Conservation (phyloP, 139 green algal genomes). For the Chlorella sp. region DNA sequence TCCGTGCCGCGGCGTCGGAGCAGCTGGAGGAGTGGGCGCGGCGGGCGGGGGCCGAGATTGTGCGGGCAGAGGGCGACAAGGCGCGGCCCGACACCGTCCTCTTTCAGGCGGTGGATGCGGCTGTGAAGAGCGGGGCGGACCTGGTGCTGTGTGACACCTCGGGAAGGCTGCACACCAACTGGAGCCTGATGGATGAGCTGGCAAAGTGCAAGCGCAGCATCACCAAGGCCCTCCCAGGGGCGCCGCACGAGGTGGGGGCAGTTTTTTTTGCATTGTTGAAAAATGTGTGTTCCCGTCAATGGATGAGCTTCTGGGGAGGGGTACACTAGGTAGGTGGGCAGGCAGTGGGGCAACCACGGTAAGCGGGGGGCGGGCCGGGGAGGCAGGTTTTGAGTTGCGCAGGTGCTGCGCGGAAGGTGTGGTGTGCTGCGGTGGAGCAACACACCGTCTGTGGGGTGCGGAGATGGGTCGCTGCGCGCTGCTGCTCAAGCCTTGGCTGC, state of each 20-base stretch:
- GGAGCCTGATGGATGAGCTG: slow-evolving; percentile 89
- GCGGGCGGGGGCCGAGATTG: slow-evolving; percentile 71
- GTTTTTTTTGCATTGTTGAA: too few species aligned
- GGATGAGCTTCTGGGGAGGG: too few species aligned
- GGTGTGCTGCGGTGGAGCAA: too few species aligned
- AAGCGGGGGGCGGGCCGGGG: background rate
- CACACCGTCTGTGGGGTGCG: too few species aligned
- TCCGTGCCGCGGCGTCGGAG: slow-evolving; percentile 94
- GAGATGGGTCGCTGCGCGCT: too few species aligned
- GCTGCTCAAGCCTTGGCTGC: too few species aligned
- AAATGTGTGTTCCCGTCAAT: too few species aligned
- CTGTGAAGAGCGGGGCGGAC: slow-evolving; percentile 60
- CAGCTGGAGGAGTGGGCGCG: slow-evolving; percentile 93
- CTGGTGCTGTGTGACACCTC: slow-evolving; percentile 94
- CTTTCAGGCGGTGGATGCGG: slow-evolving; percentile 50
- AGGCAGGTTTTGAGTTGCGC: too few species aligned
- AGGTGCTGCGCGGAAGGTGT: too few species aligned
- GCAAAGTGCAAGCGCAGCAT: slow-evolving; percentile 70
- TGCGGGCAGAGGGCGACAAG: slow-evolving; percentile 18
- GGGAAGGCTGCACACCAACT: slow-evolving; percentile 95
- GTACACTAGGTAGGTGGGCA: background rate
- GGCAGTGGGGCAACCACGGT: background rate
- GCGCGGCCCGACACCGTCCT: slow-evolving; percentile 54
- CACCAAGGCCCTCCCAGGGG: slow-evolving; percentile 57
- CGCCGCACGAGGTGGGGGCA: slow-evolving; percentile 75